Base-by-base conservation (phyloP, 2,329 filamentous ascomycete species). In the Penicillium sp. region DNA sequence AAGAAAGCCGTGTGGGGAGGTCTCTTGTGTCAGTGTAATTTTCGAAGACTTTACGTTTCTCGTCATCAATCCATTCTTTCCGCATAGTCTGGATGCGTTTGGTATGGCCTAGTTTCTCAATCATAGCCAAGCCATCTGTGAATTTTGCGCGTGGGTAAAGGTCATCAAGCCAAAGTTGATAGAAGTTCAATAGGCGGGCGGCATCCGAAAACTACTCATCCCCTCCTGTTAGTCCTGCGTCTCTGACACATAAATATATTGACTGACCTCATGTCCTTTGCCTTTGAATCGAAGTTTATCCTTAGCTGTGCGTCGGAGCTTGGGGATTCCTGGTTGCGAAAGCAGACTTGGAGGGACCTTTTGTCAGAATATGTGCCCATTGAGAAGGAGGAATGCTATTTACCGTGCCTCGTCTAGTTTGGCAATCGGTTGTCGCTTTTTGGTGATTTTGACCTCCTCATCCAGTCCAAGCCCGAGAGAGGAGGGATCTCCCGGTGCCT, bases 91-190 rank as follows among this genome's bases (percentile, higher is more conserved):
- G 85, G 71, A 98, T 83, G 14, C 82, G 81, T 70, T 90, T 93
- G 66, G 89, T 91, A 75, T 97, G 95, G 1, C 95, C 95, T 0
- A 91, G 82, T 75, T 96, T 97, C 73, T 99, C 95, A 2, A 98
- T 90, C 80, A 98, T 96, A 39, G 83, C 79, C 7, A 98, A 79
- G 3, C 90, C 95, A 68, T 99, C 95, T 48, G 90, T 84, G 69
- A 99, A 99, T 69, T 92, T 93, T 5, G 93, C 95, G 69, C 96
- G 92, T 13, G 95, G 95, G 69, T 93, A 99, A 13, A 99, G 81
- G 69, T 97, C 92, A 75, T 99, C 93, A 2, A 99, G 88, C 95
- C 95, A 99, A 55, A 96, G 76, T 72, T 98, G 95, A 71, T 98
- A 99, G 71, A 96, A 90, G 24, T 90, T 91, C 48, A 99, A 82